These are phyloP conservation scores for Fistulifera pelliculosa DNA, from an alignment of 108 stramenopile species.

Conservation along the genomic window DNA sequence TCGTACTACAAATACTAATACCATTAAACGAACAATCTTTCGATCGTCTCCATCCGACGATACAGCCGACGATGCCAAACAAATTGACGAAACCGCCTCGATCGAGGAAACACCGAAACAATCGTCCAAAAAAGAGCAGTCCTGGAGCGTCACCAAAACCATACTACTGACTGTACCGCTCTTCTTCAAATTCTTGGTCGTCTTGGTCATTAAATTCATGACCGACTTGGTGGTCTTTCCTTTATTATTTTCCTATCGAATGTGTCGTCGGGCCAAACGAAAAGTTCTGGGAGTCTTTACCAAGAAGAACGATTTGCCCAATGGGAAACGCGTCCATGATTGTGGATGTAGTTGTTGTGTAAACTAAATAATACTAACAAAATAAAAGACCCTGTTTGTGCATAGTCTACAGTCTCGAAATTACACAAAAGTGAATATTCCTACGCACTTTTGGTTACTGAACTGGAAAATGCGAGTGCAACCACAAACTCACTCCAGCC, in stretches of 20 bases:
- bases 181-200: conserved; percentile 50
- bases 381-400: too few species aligned
- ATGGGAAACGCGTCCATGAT: conserved; percentile 6
- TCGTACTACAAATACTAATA: too few species aligned
- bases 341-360: background rate
- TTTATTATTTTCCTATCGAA: conserved; percentile 38
- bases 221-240: conserved; percentile 62
- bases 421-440: too few species aligned
- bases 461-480: conserved; percentile 35
- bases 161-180: conserved; percentile 29
- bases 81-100: too few species aligned
- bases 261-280: conserved; percentile 31
- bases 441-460: too few species aligned
- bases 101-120: too few species aligned
- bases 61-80: too few species aligned
- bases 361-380: background rate
- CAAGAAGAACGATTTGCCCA: conserved; percentile 1
- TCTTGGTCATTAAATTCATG: conserved; percentile 55
- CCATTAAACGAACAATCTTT: too few species aligned
- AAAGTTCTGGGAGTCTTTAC: conserved; percentile 25
- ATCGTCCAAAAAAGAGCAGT: background rate
- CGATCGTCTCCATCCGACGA: too few species aligned
- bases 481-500: conserved; percentile 50
- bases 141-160: conserved; percentile 8
- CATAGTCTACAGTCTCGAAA: background rate